Evolutionary conservation across 2,329 filamentous ascomycete genomes (phyloP), one percentile per base, ranked within the genome.

Genomic region (Cladosporium sp.): DNA sequence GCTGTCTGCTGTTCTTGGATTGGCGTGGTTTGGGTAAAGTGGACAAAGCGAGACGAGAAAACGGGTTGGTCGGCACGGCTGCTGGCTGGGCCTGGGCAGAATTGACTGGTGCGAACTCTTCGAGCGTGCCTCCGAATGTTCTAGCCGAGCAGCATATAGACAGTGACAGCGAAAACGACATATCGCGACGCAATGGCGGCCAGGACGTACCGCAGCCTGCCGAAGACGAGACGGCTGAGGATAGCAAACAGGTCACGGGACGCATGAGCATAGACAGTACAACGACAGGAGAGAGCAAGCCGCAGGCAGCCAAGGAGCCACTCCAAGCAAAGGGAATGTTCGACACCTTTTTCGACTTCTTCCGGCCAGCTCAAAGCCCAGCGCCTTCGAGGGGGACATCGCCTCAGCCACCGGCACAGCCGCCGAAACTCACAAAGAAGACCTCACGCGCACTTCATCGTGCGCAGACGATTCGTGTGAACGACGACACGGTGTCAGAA

Each of bases 51-150:
- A 84, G 93, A 20, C 80, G 94, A 70, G 93, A 96, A 70, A 96
- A 92, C 60, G 93, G 93, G 0, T 78, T 97, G 25, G 90, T 99
- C 36, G 92, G 95, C 54, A 96, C 92, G 0, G 86, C 97, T 62
- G 91, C 94, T 28, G 90, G 90, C 56, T 97, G 93, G 80, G 93
- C 94, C 2, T 97, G 92, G 89, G 90, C 91, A 8, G 94, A 99
- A 73, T 76, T 99, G 57, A 97, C 90, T 1, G 84, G 84, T 6
- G 79, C 83, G 37, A 86, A 83, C 65, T 78, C 81, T n/a, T 89
- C 84, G 62, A 61, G 77, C 82, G 67, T 78, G 75, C 62, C 52
- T 57, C 64, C 66, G 3, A 70, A 68, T 32, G 58, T 64, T 5
- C 58, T 53, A 12, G 61, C 64, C 6, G 66, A 67, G 32, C 60